Conservation (phyloP, 2,329 filamentous ascomycete species). For the Pseudomassariella vexata region DNA sequence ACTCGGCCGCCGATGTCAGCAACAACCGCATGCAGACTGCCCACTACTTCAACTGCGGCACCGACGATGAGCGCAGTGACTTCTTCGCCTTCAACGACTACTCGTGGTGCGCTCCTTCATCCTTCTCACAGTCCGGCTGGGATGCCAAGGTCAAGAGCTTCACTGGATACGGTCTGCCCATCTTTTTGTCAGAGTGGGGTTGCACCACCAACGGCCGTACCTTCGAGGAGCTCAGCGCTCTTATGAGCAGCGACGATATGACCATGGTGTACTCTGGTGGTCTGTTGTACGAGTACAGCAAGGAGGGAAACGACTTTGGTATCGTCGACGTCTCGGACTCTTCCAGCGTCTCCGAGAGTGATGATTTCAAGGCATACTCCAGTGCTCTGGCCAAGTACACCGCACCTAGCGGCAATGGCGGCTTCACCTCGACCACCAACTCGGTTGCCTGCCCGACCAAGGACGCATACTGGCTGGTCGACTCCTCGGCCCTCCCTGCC, state of each 20-base stretch:
- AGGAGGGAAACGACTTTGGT: conserved; percentile 74
- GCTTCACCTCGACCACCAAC: conserved; percentile 41
- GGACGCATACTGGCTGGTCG: conserved; percentile 44
- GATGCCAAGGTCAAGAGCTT: conserved; percentile 84
- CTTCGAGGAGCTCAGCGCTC: conserved; percentile 71
- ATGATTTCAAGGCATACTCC: conserved; percentile 56
- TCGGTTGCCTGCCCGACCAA: conserved; percentile 43
- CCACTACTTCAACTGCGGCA: conserved; percentile 88
- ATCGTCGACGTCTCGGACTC: conserved; percentile 60
- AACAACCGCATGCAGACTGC: conserved; percentile 84
- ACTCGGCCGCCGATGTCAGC: conserved; percentile 74
- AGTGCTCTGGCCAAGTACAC: conserved; percentile 42
- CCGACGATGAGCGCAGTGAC: conserved; percentile 76
- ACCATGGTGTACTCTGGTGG: conserved; percentile 88
- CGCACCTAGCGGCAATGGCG: conserved; percentile 44
- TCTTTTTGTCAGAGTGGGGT: conserved; percentile 94
- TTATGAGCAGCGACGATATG: conserved; percentile 76
- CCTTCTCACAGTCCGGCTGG: conserved; percentile 71
- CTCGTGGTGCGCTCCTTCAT: conserved; percentile 70
- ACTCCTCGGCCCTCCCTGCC: conserved; percentile 37
- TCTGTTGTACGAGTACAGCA: conserved; percentile 90
- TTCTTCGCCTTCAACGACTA: conserved; percentile 91
- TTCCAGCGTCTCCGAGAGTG: conserved; percentile 47
- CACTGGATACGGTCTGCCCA: conserved; percentile 76
- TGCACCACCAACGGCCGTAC: conserved; percentile 77